Evolutionary conservation across 345 rosid species (phyloP).

Genomic region (Salix brachista): DNA sequence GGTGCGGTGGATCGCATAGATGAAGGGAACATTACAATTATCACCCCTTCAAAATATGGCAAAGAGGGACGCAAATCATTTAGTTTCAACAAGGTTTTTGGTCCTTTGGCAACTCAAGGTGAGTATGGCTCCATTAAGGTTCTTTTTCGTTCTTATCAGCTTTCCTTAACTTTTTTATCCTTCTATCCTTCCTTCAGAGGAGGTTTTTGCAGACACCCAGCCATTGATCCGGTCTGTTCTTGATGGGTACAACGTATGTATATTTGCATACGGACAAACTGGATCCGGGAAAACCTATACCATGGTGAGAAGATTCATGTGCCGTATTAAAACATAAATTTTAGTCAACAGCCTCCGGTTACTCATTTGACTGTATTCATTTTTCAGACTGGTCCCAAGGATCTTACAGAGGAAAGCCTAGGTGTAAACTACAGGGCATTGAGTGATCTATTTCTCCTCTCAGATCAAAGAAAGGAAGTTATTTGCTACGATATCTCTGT

Average conservation of each 20-base stretch:
- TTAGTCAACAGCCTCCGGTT: neutral
- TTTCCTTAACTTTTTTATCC: neutral
- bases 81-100: slow-evolving; percentile 27
- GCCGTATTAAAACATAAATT: neutral
- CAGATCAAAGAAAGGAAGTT: slow-evolving; percentile 29
- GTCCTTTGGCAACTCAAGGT: slow-evolving; percentile 33
- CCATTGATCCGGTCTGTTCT: slow-evolving; percentile 37
- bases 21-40: slow-evolving; percentile 21
- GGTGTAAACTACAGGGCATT: slow-evolving; percentile 39
- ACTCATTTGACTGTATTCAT: slow-evolving; percentile 1
- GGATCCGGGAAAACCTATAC: slow-evolving; percentile 35
- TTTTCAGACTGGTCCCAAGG: slow-evolving; percentile 32
- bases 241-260: slow-evolving; percentile 34
- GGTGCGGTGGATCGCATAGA: slow-evolving; percentile 28
- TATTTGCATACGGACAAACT: slow-evolving; percentile 36
- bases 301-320: slow-evolving; percentile 22
- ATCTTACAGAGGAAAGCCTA: slow-evolving; percentile 25
- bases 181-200: slow-evolving; percentile 17
- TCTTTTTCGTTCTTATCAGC: neutral
- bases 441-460: slow-evolving; percentile 30
- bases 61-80: slow-evolving; percentile 33
- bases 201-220: slow-evolving; percentile 30
- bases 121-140: neutral
- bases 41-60: slow-evolving; percentile 28
- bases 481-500: slow-evolving; percentile 27